These are phyloP conservation scores for Cadophora sp. DNA, from an alignment of 2,329 filamentous ascomycete species.

Conservation along the genomic window DNA sequence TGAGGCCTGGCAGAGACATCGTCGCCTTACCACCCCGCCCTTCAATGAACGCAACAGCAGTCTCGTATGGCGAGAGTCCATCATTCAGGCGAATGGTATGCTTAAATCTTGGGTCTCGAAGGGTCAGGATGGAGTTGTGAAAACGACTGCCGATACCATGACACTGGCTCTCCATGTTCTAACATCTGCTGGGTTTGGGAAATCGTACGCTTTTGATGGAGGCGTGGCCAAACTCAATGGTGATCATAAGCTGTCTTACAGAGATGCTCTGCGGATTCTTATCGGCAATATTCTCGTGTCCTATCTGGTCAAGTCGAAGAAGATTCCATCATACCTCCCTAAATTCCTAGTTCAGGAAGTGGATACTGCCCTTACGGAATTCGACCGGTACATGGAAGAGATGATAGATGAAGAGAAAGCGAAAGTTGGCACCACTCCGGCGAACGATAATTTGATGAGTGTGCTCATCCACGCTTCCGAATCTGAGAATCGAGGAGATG, in stretches of 20 bases:
- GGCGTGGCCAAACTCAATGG: slow-evolving; percentile 24
- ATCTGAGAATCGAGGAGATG: slow-evolving; percentile 31
- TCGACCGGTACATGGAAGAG: slow-evolving; percentile 28
- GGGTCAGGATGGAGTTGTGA: slow-evolving; percentile 23
- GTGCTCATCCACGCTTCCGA: slow-evolving; percentile 42
- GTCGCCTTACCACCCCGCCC: slow-evolving; percentile 49
- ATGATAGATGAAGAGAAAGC: slow-evolving; percentile 32
- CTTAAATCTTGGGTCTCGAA: slow-evolving; percentile 34
- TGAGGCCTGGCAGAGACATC: slow-evolving; percentile 51
- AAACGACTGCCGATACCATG: slow-evolving; percentile 50
- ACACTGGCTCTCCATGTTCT: slow-evolving; percentile 58
- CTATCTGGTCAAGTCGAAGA: slow-evolving; percentile 16
- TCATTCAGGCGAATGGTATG: slow-evolving; percentile 45
- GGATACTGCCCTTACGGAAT: slow-evolving; percentile 22
- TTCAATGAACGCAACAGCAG: slow-evolving; percentile 52
- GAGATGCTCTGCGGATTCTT: slow-evolving; percentile 22
- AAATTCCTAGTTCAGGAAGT: slow-evolving; percentile 17
- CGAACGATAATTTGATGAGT: slow-evolving; percentile 43
- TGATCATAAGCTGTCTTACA: slow-evolving; percentile 30
- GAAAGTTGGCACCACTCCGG: slow-evolving; percentile 33
- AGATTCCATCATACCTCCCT: slow-evolving; percentile 7
- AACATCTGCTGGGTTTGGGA: slow-evolving; percentile 56
- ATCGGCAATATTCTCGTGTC: slow-evolving; percentile 31
- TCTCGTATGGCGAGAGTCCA: slow-evolving; percentile 48
- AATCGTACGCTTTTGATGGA: slow-evolving; percentile 27